Percentiles rank a stretch among this genome's conserved stretches.
phyloP scores from a whole-genome alignment of 495 filamentous ascomycete species.

The Hypoxylon fragiforme region DNA sequence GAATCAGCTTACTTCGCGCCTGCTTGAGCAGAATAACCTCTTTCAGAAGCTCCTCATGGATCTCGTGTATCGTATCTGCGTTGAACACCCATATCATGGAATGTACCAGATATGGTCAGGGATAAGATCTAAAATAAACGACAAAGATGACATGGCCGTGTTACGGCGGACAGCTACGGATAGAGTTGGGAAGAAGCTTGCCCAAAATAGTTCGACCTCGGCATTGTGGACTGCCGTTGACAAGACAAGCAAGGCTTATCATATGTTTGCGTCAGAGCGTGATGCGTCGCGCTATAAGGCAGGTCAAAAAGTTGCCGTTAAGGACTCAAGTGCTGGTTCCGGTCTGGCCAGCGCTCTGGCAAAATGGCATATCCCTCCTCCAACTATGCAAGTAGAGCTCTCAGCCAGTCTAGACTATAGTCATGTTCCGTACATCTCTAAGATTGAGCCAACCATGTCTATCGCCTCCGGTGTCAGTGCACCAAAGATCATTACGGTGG shows the following conservation, averaged over 20 bases:
- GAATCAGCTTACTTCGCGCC: slow-evolving; percentile 92
- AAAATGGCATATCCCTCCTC: slow-evolving; percentile 73
- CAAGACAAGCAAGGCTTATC: slow-evolving; percentile 73
- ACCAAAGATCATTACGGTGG: slow-evolving; percentile 84
- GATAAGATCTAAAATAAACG: slow-evolving; percentile 62
- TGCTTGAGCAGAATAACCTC: slow-evolving; percentile 64
- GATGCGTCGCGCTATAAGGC: slow-evolving; percentile 61
- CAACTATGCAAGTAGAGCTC: slow-evolving; percentile 83
- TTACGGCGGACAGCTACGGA: slow-evolving; percentile 73
- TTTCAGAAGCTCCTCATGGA: slow-evolving; percentile 77
- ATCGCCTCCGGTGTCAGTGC: slow-evolving; percentile 89
- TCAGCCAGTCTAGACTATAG: slow-evolving; percentile 75
- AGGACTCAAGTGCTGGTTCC: slow-evolving; percentile 58
- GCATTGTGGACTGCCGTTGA: slow-evolving; percentile 69
- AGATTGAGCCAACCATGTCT: slow-evolving; percentile 69
- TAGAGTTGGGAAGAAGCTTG: slow-evolving; percentile 63
- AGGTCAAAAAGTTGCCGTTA: slow-evolving; percentile 65
- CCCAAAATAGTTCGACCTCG: slow-evolving; percentile 44
- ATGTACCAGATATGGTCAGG: slow-evolving; percentile 94
- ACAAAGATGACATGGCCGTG: slow-evolving; percentile 71
- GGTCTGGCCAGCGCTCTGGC: slow-evolving; percentile 60
- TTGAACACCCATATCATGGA: slow-evolving; percentile 91
- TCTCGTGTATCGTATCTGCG: slow-evolving; percentile 78
- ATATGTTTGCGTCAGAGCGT: slow-evolving; percentile 69
- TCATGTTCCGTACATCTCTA: slow-evolving; percentile 67